phyloP scores from a whole-genome alignment of 148 eudicot species.

The Amaranthus palmeri region DNA sequence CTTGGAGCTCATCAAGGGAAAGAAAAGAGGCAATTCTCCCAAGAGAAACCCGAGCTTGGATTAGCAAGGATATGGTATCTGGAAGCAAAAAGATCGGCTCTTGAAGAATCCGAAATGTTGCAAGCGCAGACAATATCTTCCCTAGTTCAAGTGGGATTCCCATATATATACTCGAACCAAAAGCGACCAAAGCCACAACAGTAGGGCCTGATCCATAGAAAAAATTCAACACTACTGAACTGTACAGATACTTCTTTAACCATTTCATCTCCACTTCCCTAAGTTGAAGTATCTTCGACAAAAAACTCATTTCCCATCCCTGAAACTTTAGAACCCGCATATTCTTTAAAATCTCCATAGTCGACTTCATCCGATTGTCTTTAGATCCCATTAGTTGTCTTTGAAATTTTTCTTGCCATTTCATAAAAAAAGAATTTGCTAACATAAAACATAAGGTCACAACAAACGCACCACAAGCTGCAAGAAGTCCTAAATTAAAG shows the following conservation, averaged over 20 bases:
- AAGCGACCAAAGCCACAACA: constrained; percentile 44
- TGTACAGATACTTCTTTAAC: constrained; percentile 36
- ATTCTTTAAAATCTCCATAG: constrained; percentile 45
- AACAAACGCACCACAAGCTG: constrained; percentile 4
- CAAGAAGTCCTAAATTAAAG: constrained; percentile 12
- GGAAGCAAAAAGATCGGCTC: constrained; percentile 43
- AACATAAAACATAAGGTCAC: not conserved
- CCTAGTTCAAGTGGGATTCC: constrained; percentile 48
- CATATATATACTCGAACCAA: constrained; percentile 39
- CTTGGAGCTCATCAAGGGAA: constrained; percentile 35
- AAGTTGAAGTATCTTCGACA: constrained; percentile 37
- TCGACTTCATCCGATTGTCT: constrained; percentile 52
- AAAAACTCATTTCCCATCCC: constrained; percentile 52
- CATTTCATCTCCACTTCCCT: constrained; percentile 35
- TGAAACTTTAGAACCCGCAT: constrained; percentile 56
- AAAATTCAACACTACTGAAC: constrained; percentile 24
- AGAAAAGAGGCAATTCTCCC: constrained; percentile 48
- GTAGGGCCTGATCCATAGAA: constrained; percentile 44
- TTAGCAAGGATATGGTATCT: constrained; percentile 35
- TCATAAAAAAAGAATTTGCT: not conserved
- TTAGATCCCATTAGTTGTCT: constrained; percentile 42
- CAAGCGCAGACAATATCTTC: constrained; percentile 44
- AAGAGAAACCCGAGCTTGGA: constrained; percentile 49
- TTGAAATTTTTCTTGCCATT: constrained; percentile 36
- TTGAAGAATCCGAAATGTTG: constrained; percentile 48